Conservation (phyloP, 352 stramenopile genomes). For the Phytophthora cactorum region DNA sequence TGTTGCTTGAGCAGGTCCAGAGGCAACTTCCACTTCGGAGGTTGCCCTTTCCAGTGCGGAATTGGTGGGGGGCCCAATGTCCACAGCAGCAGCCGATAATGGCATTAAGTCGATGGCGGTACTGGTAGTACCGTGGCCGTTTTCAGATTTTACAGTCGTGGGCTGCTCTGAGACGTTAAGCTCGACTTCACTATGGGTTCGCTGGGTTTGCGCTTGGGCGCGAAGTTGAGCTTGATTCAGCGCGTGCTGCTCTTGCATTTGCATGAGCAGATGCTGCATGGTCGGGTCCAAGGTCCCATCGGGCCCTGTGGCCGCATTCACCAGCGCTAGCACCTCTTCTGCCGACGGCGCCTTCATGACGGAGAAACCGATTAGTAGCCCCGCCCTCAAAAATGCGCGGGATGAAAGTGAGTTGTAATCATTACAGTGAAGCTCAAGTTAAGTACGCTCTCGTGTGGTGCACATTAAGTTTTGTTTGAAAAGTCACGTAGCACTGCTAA, state of each 20-base stretch:
- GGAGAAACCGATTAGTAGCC: constrained; percentile 34
- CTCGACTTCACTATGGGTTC: constrained; percentile 5
- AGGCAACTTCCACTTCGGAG: constrained; percentile 1
- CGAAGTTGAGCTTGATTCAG: constrained; percentile 33
- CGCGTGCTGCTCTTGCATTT: constrained; percentile 50
- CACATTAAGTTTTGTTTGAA: constrained; percentile 18
- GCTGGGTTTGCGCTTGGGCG: constrained; percentile 11
- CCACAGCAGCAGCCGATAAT: constrained; percentile 29
- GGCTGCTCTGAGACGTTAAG: background rate
- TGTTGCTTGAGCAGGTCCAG: background rate
- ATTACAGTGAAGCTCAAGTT: background rate
- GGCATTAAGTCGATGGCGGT: constrained; percentile 39
- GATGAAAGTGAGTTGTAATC: constrained; percentile 5
- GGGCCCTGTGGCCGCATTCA: constrained; percentile 44
- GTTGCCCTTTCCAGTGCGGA: constrained; percentile 13
- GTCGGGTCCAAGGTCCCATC: constrained; percentile 44
- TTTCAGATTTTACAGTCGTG: constrained; percentile 11
- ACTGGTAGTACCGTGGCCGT: background rate
- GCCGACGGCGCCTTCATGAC: constrained; percentile 55
- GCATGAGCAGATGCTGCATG: constrained; percentile 67
- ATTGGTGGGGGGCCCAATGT: constrained; percentile 13
- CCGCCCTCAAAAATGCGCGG: constrained; percentile 26
- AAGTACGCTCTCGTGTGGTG: constrained; percentile 4
- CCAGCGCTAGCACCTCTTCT: constrained; percentile 67
- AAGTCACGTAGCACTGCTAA: background rate